These are phyloP conservation scores for Pythium oligandrum DNA, from an alignment of 352 stramenopile genomes.

Conservation along the genomic window DNA sequence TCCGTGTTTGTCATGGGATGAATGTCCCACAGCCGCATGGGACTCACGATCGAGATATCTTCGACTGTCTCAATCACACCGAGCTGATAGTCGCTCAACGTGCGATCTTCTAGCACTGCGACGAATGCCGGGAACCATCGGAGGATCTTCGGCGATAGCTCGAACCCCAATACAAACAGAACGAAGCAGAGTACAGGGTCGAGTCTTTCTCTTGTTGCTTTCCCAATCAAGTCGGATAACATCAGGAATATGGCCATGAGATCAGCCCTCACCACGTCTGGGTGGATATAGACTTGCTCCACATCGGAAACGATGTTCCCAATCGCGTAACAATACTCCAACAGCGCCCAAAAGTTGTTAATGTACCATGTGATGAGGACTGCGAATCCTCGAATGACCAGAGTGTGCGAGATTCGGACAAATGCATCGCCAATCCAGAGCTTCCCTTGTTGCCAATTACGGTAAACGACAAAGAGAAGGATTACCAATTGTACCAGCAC, in stretches of 20 bases:
- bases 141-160: neutral
- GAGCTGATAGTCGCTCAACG: conserved; percentile 1
- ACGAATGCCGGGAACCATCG: conserved; percentile 5
- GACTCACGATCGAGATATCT: conserved; percentile 2
- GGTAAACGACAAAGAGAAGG: conserved; percentile 26
- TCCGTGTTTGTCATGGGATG: neutral
- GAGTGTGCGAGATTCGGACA: conserved; percentile 24
- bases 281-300: conserved; percentile 25
- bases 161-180: conserved; percentile 2
- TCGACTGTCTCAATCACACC: conserved; percentile 5
- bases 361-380: conserved; percentile 27
- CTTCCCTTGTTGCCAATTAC: conserved; percentile 20
- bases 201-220: neutral
- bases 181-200: conserved; percentile 1
- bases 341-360: conserved; percentile 33
- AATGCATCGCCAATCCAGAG: conserved; percentile 43
- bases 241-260: conserved; percentile 13
- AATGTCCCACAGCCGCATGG: conserved; percentile 7
- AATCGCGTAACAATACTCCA: conserved; percentile 20
- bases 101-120: neutral
- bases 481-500: conserved; percentile 23
- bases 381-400: conserved; percentile 27
- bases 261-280: conserved; percentile 23
- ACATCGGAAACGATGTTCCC: conserved; percentile 16
- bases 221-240: neutral